Conservation (phyloP, 2,329 filamentous ascomycete genomes). For the Parascedosporium putredinis region DNA sequence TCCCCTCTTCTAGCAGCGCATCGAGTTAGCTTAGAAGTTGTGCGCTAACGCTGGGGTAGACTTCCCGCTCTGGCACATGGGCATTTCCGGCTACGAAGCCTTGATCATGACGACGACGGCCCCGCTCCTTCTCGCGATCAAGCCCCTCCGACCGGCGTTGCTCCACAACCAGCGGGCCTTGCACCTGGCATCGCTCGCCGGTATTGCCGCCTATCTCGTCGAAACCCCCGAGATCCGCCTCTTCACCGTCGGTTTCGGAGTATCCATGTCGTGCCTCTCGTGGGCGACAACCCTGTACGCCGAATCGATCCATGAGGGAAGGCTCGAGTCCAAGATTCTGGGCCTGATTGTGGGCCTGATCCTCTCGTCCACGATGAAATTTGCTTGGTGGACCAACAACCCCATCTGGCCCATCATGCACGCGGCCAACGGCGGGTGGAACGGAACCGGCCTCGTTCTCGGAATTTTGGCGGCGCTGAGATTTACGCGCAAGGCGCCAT, state of each 20-base stretch:
- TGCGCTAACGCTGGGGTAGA: constrained; percentile 36
- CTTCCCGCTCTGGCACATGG: constrained; percentile 98
- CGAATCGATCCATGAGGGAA: constrained; percentile 61
- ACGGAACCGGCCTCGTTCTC: constrained; percentile 68
- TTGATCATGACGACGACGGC: constrained; percentile 77
- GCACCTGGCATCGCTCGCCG: constrained; percentile 68
- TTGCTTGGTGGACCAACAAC: constrained; percentile 89
- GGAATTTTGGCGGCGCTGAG: constrained; percentile 66
- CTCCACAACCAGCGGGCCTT: constrained; percentile 58
- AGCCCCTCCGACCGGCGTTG: constrained; percentile 55
- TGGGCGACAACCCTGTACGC: constrained; percentile 77
- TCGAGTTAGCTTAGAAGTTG: too few species aligned
- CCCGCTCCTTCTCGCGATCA: constrained; percentile 66
- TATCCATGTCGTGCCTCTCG: constrained; percentile 69
- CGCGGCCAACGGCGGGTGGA: constrained; percentile 81
- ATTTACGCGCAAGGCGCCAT: constrained; percentile 58
- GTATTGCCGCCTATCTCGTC: constrained; percentile 70
- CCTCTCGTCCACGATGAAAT: constrained; percentile 80
- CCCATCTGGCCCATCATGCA: constrained; percentile 95
- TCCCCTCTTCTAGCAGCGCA: too few species aligned
- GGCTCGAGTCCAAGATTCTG: constrained; percentile 71
- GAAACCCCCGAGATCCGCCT: constrained; percentile 64
- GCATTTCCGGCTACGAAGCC: constrained; percentile 90
- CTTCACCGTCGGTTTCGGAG: constrained; percentile 69
- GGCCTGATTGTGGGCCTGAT: constrained; percentile 76